phyloP scores from a whole-genome alignment of 257 asterid species.

The Solanum bulbocastanum region DNA sequence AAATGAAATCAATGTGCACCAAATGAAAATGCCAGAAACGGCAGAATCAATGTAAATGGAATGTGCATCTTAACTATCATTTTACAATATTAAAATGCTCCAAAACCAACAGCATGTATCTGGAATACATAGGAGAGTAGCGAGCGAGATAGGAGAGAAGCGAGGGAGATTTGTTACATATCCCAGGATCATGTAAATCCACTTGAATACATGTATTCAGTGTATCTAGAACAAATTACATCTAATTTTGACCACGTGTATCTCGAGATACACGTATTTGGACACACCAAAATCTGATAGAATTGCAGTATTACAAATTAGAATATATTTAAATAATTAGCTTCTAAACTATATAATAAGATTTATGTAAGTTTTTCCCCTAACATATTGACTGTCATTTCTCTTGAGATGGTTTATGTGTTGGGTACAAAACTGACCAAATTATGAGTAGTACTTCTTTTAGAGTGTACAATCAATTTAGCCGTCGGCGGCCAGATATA shows the following conservation, averaged over 20 bases:
- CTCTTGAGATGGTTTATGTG: not conserved
- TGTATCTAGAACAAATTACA: too few relatives aligned
- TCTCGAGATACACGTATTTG: not conserved
- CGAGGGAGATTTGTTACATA: not conserved
- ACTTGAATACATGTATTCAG: not conserved
- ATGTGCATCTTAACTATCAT: too few relatives aligned
- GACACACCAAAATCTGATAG: too few relatives aligned
- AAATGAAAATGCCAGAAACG: too few relatives aligned
- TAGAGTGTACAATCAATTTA: not conserved
- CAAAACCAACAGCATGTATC: too few relatives aligned
- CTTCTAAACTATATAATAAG: too few relatives aligned
- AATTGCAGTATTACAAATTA: too few relatives aligned
- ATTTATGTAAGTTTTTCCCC: not conserved
- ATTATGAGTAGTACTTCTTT: not conserved
- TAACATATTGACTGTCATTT: not conserved
- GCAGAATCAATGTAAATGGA: too few relatives aligned
- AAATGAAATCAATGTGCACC: too few relatives aligned
- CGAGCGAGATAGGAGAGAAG: not conserved
- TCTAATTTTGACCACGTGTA: not conserved
- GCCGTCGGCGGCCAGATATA: conserved; percentile 22
- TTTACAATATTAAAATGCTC: too few relatives aligned
- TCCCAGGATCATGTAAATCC: not conserved
- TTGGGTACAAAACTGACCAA: not conserved
- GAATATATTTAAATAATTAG: too few relatives aligned
- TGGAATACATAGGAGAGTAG: not conserved